A percentile compares a stretch with the other conserved stretches of the same genome.
Conservation (phyloP, 2,329 filamentous ascomycete genomes). For the Alternaria burnsii region DNA sequence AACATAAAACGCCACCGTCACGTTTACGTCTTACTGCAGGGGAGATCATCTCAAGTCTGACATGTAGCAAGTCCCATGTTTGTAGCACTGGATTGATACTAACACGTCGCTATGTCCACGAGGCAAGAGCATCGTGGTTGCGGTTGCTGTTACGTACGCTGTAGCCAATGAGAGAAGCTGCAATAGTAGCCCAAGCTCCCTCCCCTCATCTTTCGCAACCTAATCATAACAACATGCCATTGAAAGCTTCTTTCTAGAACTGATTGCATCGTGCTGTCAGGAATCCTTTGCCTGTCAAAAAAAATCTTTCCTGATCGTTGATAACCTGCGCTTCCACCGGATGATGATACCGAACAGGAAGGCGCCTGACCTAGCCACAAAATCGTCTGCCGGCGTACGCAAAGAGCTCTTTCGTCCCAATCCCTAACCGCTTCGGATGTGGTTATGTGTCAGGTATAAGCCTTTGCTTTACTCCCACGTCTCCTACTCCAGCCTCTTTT, state of each 20-base stretch:
- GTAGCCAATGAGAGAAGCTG: neutral
- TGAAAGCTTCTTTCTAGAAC: neutral
- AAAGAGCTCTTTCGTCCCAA: too few species aligned
- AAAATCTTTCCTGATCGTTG: neutral
- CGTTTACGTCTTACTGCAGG: neutral
- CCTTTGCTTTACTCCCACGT: too few species aligned
- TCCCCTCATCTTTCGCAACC: constrained; percentile 20
- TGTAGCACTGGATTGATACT: neutral
- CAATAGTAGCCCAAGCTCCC: constrained; percentile 10
- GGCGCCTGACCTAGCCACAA: too few species aligned
- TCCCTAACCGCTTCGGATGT: too few species aligned
- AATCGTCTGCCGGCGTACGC: too few species aligned
- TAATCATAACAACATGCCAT: neutral
- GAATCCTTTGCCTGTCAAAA: neutral
- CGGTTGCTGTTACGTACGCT: constrained; percentile 25
- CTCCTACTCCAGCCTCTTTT: neutral
- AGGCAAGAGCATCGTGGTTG: constrained; percentile 12
- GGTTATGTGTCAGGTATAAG: too few species aligned
- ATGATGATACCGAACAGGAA: too few species aligned
- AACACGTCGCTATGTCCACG: neutral
- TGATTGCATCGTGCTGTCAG: neutral
- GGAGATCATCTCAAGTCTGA: neutral
- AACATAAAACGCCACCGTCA: neutral
- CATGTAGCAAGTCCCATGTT: neutral
- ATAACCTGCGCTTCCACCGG: neutral